Conservation (phyloP, 805 yeast species). For the Teunomyces panamensis region DNA sequence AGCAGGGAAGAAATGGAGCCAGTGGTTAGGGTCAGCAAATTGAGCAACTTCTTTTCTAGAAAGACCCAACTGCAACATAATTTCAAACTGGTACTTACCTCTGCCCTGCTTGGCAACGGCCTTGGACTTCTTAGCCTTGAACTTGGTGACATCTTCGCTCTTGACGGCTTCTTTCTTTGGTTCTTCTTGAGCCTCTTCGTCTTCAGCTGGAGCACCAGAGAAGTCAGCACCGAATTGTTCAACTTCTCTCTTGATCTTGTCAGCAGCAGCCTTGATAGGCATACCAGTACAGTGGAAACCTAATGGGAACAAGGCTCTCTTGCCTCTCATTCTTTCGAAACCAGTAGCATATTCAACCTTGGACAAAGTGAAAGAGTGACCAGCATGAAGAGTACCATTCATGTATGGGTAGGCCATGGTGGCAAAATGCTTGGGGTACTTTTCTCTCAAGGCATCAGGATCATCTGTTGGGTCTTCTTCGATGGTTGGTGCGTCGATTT, state of each 20-base stretch:
- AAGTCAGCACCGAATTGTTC: slow-evolving; percentile 87
- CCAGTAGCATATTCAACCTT: slow-evolving; percentile 92
- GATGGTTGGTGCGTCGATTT: slow-evolving; percentile 80
- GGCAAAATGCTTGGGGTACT: slow-evolving; percentile 82
- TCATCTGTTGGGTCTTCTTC: slow-evolving; percentile 51
- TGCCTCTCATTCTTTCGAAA: slow-evolving; percentile 92
- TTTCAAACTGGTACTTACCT: slow-evolving; percentile 92
- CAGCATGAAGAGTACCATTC: slow-evolving; percentile 98
- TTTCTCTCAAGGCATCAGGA: slow-evolving; percentile 68
- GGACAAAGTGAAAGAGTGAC: slow-evolving; percentile 92
- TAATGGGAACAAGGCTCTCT: slow-evolving; percentile 86
- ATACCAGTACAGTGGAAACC: slow-evolving; percentile 99
- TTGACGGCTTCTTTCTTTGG: slow-evolving; percentile 28
- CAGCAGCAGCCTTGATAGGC: slow-evolving; percentile 97
- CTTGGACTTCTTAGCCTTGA: slow-evolving; percentile 89
- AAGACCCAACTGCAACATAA: slow-evolving; percentile 92
- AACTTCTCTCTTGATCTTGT: slow-evolving; percentile 87
- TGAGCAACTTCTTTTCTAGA: slow-evolving; percentile 76
- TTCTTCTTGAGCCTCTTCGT: slow-evolving; percentile 47
- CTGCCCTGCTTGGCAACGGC: slow-evolving; percentile 92
- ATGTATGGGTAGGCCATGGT: slow-evolving; percentile 98
- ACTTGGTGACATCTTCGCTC: slow-evolving; percentile 82
- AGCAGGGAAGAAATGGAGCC: slow-evolving; percentile 93
- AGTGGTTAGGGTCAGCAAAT: slow-evolving; percentile 88
- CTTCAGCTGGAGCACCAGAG: slow-evolving; percentile 61